Evolutionary conservation across 2,329 filamentous ascomycete genomes (phyloP), one percentile per base, ranked within the genome.

Genomic region (Colletotrichum camelliae): DNA sequence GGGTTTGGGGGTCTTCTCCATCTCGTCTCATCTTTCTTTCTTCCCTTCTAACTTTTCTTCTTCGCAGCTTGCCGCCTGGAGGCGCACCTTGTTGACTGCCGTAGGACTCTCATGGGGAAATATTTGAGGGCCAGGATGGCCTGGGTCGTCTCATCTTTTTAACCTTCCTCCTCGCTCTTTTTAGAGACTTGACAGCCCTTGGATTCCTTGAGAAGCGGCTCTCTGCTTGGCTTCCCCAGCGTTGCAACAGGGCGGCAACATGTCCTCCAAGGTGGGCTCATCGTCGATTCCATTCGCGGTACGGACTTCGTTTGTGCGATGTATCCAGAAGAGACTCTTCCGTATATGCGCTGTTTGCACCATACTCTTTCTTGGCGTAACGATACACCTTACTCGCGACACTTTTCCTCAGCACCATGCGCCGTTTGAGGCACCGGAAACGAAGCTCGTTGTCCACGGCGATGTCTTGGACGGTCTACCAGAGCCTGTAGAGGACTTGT

Each of bases 401-500:
- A 68, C 67, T 27, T 57, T 52, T 37, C 66, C 39, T 21, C 29
- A 27, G 13, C 76, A 77, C 37, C 76, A 77, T 43, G 52, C 65
- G 21, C 74, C 76, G 6, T 77, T 68, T 52, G 62, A 61, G n/a
- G 62, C 72, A 21, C 77, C 77, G 18, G 35, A 29, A 57, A 75
- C 68, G 37, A 71, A 68, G 16, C 67, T 57, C 31, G 61, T 69
- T 31, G 75, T 78, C 43, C 77, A 78, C n/a, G 77, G 77, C 21
- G 60, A 61, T n/a, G 31, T 55, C 7, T 72, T 77, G 9, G 67
- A 70, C 13, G 13, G 67, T 18, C 62, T 74, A 27, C 74, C 67
- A 21, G 68, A 67, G 21, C 70, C 15, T 7, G 64, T 67, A 27
- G 80, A 81, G 57, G 70, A 77, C 4, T 71, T 82, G 7, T 18